phyloP scores from a whole-genome alignment of 176 grass and related monocot genomes.

The Eremochloa ophiuroides region DNA sequence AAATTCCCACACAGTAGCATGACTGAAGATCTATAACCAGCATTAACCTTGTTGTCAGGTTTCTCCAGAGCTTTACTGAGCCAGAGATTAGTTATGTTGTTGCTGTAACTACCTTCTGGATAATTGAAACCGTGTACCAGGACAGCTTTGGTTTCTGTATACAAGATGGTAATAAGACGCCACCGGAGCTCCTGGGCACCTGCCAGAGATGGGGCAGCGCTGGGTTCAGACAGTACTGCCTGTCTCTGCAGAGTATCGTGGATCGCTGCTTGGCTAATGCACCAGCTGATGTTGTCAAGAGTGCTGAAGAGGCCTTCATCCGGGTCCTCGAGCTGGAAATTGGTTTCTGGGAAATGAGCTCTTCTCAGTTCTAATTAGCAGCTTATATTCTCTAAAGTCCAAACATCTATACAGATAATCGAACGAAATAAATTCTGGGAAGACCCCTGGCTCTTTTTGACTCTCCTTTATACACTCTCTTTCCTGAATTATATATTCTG shows the following conservation, averaged over 20 bases:
- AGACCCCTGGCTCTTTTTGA: too few species aligned
- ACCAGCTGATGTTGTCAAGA: constrained; percentile 32
- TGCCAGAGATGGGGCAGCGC: constrained; percentile 79
- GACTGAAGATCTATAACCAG: not conserved
- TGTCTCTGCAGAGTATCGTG: constrained; percentile 60
- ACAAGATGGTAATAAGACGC: constrained; percentile 53
- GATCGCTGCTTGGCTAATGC: constrained; percentile 60
- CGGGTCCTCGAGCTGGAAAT: constrained; percentile 69
- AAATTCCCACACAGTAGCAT: not conserved
- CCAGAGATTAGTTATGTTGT: constrained; percentile 59
- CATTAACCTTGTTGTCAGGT: constrained; percentile 30
- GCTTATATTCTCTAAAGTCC: not conserved
- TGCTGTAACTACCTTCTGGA: constrained; percentile 66
- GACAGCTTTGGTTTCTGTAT: constrained; percentile 81
- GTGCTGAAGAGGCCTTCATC: constrained; percentile 66
- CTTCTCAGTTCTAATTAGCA: not conserved
- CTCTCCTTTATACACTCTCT: too few species aligned
- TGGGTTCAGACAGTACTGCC: constrained; percentile 70
- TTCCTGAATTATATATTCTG: too few species aligned
- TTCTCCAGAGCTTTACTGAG: constrained; percentile 58
- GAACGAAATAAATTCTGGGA: constrained; percentile 32
- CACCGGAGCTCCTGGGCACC: constrained; percentile 54
- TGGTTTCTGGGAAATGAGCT: constrained; percentile 91
- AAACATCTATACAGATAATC: not conserved
- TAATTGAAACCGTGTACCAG: constrained; percentile 90